phyloP scores from a whole-genome alignment of 2,329 filamentous ascomycete genomes.

The Clathrospora elynae region DNA sequence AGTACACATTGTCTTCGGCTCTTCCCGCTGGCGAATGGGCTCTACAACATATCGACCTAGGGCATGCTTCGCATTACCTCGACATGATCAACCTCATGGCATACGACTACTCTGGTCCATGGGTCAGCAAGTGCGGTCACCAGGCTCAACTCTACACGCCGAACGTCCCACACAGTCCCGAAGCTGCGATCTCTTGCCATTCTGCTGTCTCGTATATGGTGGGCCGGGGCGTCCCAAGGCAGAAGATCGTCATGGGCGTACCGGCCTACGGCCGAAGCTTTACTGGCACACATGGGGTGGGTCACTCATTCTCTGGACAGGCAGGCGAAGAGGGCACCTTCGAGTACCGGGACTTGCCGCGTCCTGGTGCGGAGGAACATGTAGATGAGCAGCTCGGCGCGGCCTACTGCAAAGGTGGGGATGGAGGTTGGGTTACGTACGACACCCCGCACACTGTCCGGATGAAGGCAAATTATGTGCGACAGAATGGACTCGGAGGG shows the following conservation, averaged over 20 bases:
- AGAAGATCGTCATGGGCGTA: slow-evolving; percentile 76
- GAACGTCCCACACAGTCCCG: slow-evolving; percentile 59
- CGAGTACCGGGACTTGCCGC: slow-evolving; percentile 73
- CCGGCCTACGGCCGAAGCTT: slow-evolving; percentile 79
- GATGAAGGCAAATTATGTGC: slow-evolving; percentile 75
- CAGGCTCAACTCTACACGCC: slow-evolving; percentile 75
- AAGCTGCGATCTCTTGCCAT: slow-evolving; percentile 64
- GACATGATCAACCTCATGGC: slow-evolving; percentile 80
- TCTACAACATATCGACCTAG: slow-evolving; percentile 71
- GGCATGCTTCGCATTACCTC: slow-evolving; percentile 65
- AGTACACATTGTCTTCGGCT: slow-evolving; percentile 72
- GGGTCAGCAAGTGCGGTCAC: slow-evolving; percentile 71
- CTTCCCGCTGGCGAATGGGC: slow-evolving; percentile 71
- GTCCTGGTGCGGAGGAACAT: slow-evolving; percentile 64
- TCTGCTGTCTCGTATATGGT: slow-evolving; percentile 69
- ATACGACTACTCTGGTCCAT: slow-evolving; percentile 78
- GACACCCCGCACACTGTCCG: slow-evolving; percentile 78
- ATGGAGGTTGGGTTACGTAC: slow-evolving; percentile 79
- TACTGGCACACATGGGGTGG: slow-evolving; percentile 66
- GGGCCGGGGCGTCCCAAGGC: slow-evolving; percentile 67
- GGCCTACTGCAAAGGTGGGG: slow-evolving; percentile 72
- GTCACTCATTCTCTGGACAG: slow-evolving; percentile 61
- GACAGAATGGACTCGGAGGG: slow-evolving; percentile 72
- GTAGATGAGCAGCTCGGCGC: slow-evolving; percentile 71
- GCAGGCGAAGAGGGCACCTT: slow-evolving; percentile 71